These are phyloP conservation scores for Tolypocladium tropicale DNA, from an alignment of 2,329 filamentous ascomycete species.

Conservation along the genomic window DNA sequence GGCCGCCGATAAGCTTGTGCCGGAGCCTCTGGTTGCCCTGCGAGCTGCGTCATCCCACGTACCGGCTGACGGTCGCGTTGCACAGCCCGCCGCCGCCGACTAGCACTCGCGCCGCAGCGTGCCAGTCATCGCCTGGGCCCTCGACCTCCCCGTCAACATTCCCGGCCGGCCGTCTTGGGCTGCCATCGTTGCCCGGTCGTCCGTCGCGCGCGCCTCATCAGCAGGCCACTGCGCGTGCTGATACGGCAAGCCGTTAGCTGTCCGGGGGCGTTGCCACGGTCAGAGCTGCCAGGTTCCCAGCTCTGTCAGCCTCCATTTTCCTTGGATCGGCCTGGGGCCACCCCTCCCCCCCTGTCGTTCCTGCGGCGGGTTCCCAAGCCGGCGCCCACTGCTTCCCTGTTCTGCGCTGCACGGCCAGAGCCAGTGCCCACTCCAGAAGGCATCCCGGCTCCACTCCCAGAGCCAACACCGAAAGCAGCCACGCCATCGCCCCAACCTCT, in stretches of 20 bases:
- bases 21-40: background rate
- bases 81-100: background rate
- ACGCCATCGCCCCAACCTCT: constrained; percentile 1
- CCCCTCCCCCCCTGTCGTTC: constrained; percentile 4
- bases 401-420: constrained; percentile 1
- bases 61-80: background rate
- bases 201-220: background rate
- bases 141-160: background rate
- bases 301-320: background rate
- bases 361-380: constrained; percentile 3
- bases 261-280: background rate
- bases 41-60: background rate
- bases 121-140: background rate
- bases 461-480: background rate
- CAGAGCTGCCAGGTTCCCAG: background rate
- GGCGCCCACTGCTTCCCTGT: background rate
- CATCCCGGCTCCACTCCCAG: background rate
- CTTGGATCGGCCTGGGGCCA: background rate
- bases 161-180: background rate
- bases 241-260: background rate
- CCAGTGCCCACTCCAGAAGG: background rate
- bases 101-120: background rate
- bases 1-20: background rate
- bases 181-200: background rate
- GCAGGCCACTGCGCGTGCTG: background rate